Percentiles rank a stretch among this genome's conserved stretches.
phyloP scores from a whole-genome alignment of 345 rosid genomes.

The Citrus reticulata region DNA sequence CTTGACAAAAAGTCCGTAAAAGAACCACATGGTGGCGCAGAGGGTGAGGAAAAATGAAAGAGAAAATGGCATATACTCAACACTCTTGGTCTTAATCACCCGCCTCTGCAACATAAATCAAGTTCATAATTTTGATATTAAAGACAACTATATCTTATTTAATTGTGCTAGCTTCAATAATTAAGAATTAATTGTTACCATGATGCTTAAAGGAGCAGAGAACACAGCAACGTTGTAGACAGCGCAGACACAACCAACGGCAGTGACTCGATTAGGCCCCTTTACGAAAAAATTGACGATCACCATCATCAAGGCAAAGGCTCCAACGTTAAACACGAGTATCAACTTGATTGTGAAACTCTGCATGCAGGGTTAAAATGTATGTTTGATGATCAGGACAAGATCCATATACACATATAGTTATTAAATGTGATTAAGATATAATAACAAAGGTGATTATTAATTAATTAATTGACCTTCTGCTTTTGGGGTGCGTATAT shows the following conservation, averaged over 20 bases:
- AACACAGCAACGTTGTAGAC: conserved; percentile 60
- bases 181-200: conserved; percentile 36
- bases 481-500: conserved; percentile 55
- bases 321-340: conserved; percentile 51
- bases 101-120: conserved; percentile 40
- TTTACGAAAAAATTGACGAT: conserved; percentile 35
- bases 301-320: conserved; percentile 40
- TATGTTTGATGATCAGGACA: background rate
- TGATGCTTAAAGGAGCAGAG: conserved; percentile 73
- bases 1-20: conserved; percentile 64
- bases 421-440: too few species aligned
- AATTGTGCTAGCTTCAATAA: too few species aligned
- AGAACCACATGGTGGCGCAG: conserved; percentile 82
- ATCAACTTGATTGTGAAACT: conserved; percentile 45
- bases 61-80: conserved; percentile 81
- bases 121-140: too few species aligned
- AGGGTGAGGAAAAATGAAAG: conserved; percentile 70
- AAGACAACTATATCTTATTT: too few species aligned
- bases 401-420: background rate
- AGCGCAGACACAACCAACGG: conserved; percentile 81
- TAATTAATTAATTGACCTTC: conserved; percentile 30
- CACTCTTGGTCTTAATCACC: conserved; percentile 78
- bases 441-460: too few species aligned
- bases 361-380: conserved; percentile 26
- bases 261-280: conserved; percentile 33